These are phyloP conservation scores for Scleroderma citrinum DNA, from an alignment of 768 basidiomycete species.

Conservation along the genomic window DNA sequence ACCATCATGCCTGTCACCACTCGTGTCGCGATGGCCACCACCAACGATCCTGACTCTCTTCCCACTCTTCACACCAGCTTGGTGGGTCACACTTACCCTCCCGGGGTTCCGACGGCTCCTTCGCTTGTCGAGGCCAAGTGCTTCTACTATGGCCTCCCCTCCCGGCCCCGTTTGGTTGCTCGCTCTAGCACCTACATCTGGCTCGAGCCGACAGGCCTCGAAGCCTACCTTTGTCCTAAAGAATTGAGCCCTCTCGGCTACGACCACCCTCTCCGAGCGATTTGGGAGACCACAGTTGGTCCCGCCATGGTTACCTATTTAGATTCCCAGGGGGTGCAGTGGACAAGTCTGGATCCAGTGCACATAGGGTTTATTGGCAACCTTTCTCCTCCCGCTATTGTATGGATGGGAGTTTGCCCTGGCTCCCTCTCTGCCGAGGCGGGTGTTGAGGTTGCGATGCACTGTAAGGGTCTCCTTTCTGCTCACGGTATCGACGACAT, in stretches of 20 bases:
- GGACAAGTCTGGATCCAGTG: conserved; percentile 18
- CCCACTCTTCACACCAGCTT: too few species aligned
- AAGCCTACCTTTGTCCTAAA: conserved; percentile 21
- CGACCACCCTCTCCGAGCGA: conserved; percentile 10
- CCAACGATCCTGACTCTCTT: too few species aligned
- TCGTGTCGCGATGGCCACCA: too few species aligned
- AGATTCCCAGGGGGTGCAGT: conserved; percentile 11
- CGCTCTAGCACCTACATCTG: conserved; percentile 19
- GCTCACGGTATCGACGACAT: conserved; percentile 25
- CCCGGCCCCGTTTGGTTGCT: conserved; percentile 18
- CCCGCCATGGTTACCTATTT: conserved; percentile 13
- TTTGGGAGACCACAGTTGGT: conserved; percentile 18
- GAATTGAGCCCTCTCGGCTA: conserved; percentile 19
- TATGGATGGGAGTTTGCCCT: conserved; percentile 32
- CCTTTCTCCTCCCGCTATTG: conserved; percentile 13
- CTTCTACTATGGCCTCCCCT: conserved; percentile 16
- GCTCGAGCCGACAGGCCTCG: conserved; percentile 17
- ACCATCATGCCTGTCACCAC: too few species aligned
- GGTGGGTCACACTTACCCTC: too few species aligned
- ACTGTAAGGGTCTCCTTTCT: conserved; percentile 20
- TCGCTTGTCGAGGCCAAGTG: conserved; percentile 17
- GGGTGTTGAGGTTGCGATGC: conserved; percentile 21
- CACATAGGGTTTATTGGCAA: conserved; percentile 12
- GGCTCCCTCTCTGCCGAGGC: conserved; percentile 22
- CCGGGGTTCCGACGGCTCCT: too few species aligned